phyloP scores from a whole-genome alignment of 768 basidiomycete genomes.

The Mrakia gelida region DNA sequence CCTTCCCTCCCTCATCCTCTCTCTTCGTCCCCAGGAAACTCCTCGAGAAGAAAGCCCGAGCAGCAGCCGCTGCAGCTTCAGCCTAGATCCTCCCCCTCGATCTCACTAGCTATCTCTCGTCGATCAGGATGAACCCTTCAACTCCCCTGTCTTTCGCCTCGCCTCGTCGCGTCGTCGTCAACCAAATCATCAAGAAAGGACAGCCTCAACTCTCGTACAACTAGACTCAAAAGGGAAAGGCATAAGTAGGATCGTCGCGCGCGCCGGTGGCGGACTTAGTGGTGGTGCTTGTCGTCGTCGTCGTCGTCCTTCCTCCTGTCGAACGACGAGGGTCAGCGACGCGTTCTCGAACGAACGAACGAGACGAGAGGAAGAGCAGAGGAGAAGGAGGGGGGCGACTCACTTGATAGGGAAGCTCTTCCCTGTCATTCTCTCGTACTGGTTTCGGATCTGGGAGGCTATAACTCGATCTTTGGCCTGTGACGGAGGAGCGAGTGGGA shows the following conservation, averaged over 20 bases:
- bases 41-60: conserved; percentile 16
- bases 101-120: too few relatives aligned
- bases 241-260: too few relatives aligned
- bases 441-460: neutral
- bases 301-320: too few relatives aligned
- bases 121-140: neutral
- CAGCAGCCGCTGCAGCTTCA: neutral
- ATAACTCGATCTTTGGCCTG: neutral
- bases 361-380: neutral
- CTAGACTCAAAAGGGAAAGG: too few relatives aligned
- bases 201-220: too few relatives aligned
- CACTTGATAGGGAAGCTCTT: neutral
- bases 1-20: neutral
- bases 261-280: too few relatives aligned
- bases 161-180: too few relatives aligned
- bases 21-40: conserved; percentile 7
- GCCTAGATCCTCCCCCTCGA: neutral
- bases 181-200: too few relatives aligned
- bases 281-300: too few relatives aligned
- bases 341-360: too few relatives aligned
- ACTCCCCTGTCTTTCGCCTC: neutral
- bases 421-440: conserved; percentile 4
- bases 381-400: neutral
- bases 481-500: neutral
- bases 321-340: too few relatives aligned